A percentile compares a stretch with the other conserved stretches of the same genome.
phyloP scores from a whole-genome alignment of 805 yeast species.

The Scheffersomyces ergatensis region DNA sequence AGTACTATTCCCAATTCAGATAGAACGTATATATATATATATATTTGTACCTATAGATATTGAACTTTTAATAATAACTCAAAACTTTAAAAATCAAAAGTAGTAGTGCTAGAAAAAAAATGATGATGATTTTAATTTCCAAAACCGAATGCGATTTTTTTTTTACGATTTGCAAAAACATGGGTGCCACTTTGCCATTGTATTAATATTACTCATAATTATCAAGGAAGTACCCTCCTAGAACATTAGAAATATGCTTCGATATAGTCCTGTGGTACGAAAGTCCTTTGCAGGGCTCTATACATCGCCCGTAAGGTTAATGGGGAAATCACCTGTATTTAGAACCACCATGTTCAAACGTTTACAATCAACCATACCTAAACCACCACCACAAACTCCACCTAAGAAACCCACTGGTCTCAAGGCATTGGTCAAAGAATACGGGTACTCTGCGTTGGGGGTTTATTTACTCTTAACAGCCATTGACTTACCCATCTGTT shows the following conservation, averaged over 20 bases:
- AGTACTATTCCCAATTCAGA: slow-evolving; percentile 59
- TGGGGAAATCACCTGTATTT: neutral
- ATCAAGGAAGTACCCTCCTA: no score
- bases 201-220: no score
- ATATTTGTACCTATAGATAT: no score
- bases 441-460: slow-evolving; percentile 89
- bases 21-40: no score
- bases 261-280: slow-evolving; percentile 2
- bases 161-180: no score
- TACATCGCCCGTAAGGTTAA: neutral
- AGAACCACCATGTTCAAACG: slow-evolving; percentile 7
- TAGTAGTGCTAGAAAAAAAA: no score
- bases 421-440: slow-evolving; percentile 72
- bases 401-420: slow-evolving; percentile 40
- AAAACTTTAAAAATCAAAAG: no score
- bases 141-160: no score
- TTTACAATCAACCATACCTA: slow-evolving; percentile 16
- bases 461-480: slow-evolving; percentile 73
- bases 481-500: slow-evolving; percentile 83
- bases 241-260: no score
- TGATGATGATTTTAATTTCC: no score
- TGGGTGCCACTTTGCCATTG: no score
- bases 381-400: slow-evolving; percentile 3
- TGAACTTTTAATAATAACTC: no score
- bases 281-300: neutral